phyloP scores from a whole-genome alignment of 768 basidiomycete species.

The Hericium coralloides region DNA sequence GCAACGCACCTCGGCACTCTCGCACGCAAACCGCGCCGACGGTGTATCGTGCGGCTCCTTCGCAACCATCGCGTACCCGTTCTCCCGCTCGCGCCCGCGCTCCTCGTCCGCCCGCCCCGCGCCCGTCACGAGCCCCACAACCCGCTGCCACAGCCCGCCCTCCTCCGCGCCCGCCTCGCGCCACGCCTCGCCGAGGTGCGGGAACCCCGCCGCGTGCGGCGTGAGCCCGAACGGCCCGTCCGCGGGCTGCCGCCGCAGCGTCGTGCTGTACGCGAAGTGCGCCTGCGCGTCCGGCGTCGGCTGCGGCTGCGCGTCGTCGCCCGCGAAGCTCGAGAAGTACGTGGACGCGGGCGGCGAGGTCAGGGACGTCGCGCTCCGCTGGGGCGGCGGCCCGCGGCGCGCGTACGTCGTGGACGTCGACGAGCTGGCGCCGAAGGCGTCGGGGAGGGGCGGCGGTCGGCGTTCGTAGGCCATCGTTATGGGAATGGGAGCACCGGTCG shows the following conservation, averaged over 20 bases:
- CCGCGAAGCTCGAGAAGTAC: conserved; percentile 59
- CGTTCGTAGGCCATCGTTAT: no score
- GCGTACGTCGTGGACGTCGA: neutral
- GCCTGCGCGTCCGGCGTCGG: conserved; percentile 55
- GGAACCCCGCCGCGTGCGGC: conserved; percentile 24
- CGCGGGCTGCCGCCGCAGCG: conserved; percentile 59
- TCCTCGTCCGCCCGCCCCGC: conserved; percentile 28
- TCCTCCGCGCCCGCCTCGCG: conserved; percentile 19
- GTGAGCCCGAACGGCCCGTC: conserved; percentile 34
- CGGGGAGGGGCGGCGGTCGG: no score
- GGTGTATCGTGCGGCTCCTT: conserved; percentile 1
- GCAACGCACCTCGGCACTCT: conserved; percentile 4
- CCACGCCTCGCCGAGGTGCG: conserved; percentile 24
- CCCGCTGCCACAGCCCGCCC: conserved; percentile 39
- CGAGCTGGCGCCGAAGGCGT: no score
- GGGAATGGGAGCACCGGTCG: no score
- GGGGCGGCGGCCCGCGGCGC: neutral
- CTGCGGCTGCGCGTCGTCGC: conserved; percentile 35
- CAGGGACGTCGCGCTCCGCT: neutral
- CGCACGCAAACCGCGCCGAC: conserved; percentile 2
- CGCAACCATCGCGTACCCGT: conserved; percentile 25
- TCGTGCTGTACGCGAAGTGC: conserved; percentile 82
- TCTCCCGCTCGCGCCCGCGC: conserved; percentile 22
- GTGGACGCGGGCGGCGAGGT: conserved; percentile 74
- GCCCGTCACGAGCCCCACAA: conserved; percentile 23